Evolutionary conservation across 2,329 filamentous ascomycete genomes (phyloP).

Genomic region (Endoconidiophora polonica): DNA sequence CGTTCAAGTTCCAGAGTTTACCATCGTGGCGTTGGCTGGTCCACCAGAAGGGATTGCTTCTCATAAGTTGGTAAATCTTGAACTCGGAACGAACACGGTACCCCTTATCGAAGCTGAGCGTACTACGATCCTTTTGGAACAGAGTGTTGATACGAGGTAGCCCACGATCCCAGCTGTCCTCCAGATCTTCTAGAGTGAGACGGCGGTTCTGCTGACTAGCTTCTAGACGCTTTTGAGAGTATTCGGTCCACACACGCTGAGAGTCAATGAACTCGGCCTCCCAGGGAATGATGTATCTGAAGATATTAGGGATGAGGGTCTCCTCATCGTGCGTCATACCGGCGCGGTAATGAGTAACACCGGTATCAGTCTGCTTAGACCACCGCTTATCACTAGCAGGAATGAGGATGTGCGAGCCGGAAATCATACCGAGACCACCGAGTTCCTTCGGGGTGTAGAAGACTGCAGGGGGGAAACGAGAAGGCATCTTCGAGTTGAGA

Average conservation of each 20-base stretch:
- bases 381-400: constrained; percentile 95
- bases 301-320: constrained; percentile 95
- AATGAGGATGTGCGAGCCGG: constrained; percentile 92
- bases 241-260: constrained; percentile 97
- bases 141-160: constrained; percentile 95
- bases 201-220: constrained; percentile 94
- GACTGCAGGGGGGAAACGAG: constrained; percentile 90
- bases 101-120: constrained; percentile 93
- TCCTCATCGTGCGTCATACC: constrained; percentile 98
- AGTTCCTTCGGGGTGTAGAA: constrained; percentile 98
- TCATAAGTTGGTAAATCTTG: constrained; percentile 98
- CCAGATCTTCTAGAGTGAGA: constrained; percentile 84
- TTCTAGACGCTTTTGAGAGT: constrained; percentile 92
- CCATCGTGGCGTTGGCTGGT: constrained; percentile 94
- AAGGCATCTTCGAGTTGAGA: constrained; percentile 98
- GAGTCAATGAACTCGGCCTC: constrained; percentile 98
- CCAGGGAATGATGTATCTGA: constrained; percentile 98
- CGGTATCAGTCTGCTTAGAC: constrained; percentile 95
- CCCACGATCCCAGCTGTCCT: constrained; percentile 97
- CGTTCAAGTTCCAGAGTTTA: constrained; percentile 93
- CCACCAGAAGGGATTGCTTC: constrained; percentile 99
- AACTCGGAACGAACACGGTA: constrained; percentile 93
- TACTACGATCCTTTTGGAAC: constrained; percentile 97
- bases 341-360: constrained; percentile 88
- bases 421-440: constrained; percentile 96